Percentiles rank a stretch among this genome's conserved stretches.
phyloP scores from a whole-genome alignment of 1,284 basidiomycete genomes.

The Pseudozyma hubeiensis region DNA sequence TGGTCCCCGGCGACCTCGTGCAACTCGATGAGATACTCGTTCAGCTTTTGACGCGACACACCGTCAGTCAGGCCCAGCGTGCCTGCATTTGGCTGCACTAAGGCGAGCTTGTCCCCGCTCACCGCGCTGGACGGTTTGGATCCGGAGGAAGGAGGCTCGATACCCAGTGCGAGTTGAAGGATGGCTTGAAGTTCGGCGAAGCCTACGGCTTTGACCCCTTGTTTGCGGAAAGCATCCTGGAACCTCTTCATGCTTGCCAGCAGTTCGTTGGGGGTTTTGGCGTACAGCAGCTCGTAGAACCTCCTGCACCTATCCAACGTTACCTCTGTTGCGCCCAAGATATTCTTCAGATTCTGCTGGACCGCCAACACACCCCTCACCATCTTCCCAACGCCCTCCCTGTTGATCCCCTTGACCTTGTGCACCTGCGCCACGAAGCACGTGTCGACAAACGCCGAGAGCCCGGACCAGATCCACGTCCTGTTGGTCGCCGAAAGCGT shows the following conservation, averaged over 20 bases:
- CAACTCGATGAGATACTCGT: constrained; percentile 63
- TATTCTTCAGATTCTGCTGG: constrained; percentile 85
- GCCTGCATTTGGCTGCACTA: constrained; percentile 32
- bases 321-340: constrained; percentile 70
- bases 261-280: constrained; percentile 21
- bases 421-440: constrained; percentile 82
- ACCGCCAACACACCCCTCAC: constrained; percentile 88
- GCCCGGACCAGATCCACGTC: constrained; percentile 87
- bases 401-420: constrained; percentile 79
- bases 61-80: constrained; percentile 23
- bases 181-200: constrained; percentile 40
- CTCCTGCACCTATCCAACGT: constrained; percentile 81
- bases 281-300: constrained; percentile 76
- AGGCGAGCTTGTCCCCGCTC: constrained; percentile 9
- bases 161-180: constrained; percentile 59
- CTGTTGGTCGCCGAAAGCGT: constrained; percentile 38
- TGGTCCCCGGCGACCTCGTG: constrained; percentile 50
- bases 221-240: neutral
- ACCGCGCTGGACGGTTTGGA: constrained; percentile 4
- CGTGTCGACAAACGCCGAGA: constrained; percentile 87
- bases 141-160: constrained; percentile 33
- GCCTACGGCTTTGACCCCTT: constrained; percentile 4
- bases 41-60: constrained; percentile 56
- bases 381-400: constrained; percentile 87
- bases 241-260: constrained; percentile 17